A percentile compares a stretch with the other conserved stretches of the same genome.
Conservation (phyloP, 202 grass and related monocot species). For the Eragrostis tef region DNA sequence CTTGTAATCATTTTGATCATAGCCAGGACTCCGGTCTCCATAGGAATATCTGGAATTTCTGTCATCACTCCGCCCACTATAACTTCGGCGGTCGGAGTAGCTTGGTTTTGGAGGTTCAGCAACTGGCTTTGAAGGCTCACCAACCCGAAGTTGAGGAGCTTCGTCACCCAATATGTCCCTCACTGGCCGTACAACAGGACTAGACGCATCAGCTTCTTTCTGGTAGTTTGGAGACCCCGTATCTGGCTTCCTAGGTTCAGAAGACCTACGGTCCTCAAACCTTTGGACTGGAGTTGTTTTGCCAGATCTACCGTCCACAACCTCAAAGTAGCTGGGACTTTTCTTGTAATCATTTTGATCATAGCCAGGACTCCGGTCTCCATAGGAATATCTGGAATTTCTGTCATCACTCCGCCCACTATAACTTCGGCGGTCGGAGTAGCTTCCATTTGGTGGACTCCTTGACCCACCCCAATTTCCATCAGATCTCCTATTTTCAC, state of each 20-base stretch:
- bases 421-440: conserved; percentile 70
- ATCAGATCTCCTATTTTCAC: conserved; percentile 72
- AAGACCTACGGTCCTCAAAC: conserved; percentile 62
- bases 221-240: conserved; percentile 75
- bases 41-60: conserved; percentile 77
- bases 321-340: conserved; percentile 64
- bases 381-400: conserved; percentile 78
- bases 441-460: conserved; percentile 80
- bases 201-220: conserved; percentile 56
- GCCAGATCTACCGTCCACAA: conserved; percentile 56
- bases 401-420: conserved; percentile 73
- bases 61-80: conserved; percentile 73
- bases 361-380: conserved; percentile 78
- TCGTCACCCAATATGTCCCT: conserved; percentile 87
- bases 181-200: conserved; percentile 72
- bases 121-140: conserved; percentile 68
- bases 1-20: conserved; percentile 71
- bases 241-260: conserved; percentile 65
- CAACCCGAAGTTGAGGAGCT: conserved; percentile 69
- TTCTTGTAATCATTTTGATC: conserved; percentile 70
- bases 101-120: conserved; percentile 58
- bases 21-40: conserved; percentile 80
- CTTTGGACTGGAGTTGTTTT: conserved; percentile 66
- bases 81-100: conserved; percentile 71
- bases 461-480: conserved; percentile 72